Conservation (phyloP, 2,329 filamentous ascomycete genomes). For the Cladosporium sp. region DNA sequence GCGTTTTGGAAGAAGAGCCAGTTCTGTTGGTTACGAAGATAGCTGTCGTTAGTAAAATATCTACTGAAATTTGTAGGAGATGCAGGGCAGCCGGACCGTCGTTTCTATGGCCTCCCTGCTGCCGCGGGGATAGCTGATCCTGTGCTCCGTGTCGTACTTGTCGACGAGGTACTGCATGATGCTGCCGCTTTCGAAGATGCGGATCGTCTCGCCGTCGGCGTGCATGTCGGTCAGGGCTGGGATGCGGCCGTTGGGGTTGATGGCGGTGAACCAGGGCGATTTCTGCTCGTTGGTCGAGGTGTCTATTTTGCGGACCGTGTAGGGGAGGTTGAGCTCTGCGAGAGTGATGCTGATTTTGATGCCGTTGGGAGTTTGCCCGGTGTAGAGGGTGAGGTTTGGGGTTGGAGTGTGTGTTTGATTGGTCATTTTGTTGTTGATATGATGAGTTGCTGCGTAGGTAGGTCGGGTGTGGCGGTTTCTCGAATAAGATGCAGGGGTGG, state of each 20-base stretch:
- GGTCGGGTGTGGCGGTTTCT: too few relatives aligned
- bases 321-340: slow-evolving; percentile 71
- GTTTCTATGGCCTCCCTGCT: slow-evolving; percentile 47
- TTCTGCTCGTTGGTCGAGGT: slow-evolving; percentile 68
- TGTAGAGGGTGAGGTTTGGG: slow-evolving; percentile 65
- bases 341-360: slow-evolving; percentile 79
- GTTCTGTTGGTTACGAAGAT: slow-evolving; percentile 11
- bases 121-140: slow-evolving; percentile 16
- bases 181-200: slow-evolving; percentile 49
- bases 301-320: slow-evolving; percentile 65
- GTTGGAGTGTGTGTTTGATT: too few relatives aligned
- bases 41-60: slow-evolving; percentile 8
- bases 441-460: too few relatives aligned
- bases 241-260: slow-evolving; percentile 88
- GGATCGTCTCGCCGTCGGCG: slow-evolving; percentile 57
- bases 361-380: slow-evolving; percentile 74
- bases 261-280: slow-evolving; percentile 75
- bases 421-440: too few relatives aligned
- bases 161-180: slow-evolving; percentile 17
- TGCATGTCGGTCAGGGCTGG: slow-evolving; percentile 70
- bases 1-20: slow-evolving; percentile 25
- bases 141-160: slow-evolving; percentile 22
- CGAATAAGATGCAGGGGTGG: too few relatives aligned
- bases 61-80: not conserved
- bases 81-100: slow-evolving; percentile 8